Evolutionary conservation across 805 yeast genomes (phyloP), one percentile per base, ranked within the genome.

Genomic region (Schwanniomyces occidentalis): DNA sequence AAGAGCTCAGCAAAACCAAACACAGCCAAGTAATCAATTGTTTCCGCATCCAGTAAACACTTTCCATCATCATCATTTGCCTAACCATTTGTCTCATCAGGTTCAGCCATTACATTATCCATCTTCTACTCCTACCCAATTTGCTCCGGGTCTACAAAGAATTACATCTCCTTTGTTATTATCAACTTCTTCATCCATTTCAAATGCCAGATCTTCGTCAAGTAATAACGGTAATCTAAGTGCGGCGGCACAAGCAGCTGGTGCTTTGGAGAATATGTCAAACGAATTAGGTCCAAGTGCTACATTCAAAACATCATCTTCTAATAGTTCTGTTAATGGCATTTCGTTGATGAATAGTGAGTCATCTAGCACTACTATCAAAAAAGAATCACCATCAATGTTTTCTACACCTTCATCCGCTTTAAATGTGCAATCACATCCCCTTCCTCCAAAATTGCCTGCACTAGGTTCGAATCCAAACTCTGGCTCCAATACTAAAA

Each of bases 41-140:
- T 37, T 33, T 28, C 34, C 38, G n/a, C 35, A 27, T 23, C 44
- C 16, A 16, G 33, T 35, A 8, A 32, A 30, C 10, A 15, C 39
- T 8, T 34, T 34, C 16, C 40, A 42, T 23, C 47, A 44, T 23
- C 52, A 44, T 13, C 54, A 54, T 37, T 36, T 56, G 17, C 51
- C 52, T 17, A 50, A 48, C 37, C 56, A 46, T 24, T 34, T 49
- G 22, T 41, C 45, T 17, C 48, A 51, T 35, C 61, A 57, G 20
- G 76, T 73, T 13, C 81, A 76, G 51, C 80, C 81, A 14, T 56
- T 77, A 26, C 82, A 80, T 54, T 80, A 79, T 50, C 87, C 87
- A 5, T 66, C 78, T 4, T 78, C 84, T 0, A 79, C 85, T 2
- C 87, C 87, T 10, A 75, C 85, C 2, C 85, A 79, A 48, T 81